Percentiles rank a stretch among this genome's conserved stretches.
These are phyloP conservation scores for Rugonectria rugulosa DNA, from an alignment of 2,329 filamentous ascomycete species.

Conservation along the genomic window DNA sequence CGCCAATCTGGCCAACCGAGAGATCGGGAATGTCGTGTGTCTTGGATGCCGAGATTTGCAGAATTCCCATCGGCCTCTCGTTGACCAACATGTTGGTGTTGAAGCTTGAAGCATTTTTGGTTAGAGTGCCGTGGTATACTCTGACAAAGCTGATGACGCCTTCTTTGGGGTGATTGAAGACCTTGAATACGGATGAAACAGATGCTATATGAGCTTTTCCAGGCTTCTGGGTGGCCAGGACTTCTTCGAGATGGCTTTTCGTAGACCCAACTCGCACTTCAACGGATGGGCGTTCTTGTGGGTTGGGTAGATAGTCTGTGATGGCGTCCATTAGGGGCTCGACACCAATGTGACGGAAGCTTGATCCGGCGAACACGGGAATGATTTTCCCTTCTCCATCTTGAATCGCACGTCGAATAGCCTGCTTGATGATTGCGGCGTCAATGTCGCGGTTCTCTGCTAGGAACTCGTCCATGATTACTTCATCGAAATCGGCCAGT, in stretches of 20 bases:
- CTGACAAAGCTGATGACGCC: constrained; percentile 92
- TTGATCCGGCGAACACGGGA: constrained; percentile 90
- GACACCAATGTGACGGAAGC: constrained; percentile 92
- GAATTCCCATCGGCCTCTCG: constrained; percentile 80
- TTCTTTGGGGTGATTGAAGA: constrained; percentile 84
- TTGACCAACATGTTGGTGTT: constrained; percentile 85
- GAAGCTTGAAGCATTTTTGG: constrained; percentile 78
- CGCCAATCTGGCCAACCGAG: constrained; percentile 88
- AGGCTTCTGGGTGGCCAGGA: constrained; percentile 52
- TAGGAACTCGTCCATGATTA: constrained; percentile 84
- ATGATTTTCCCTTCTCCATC: constrained; percentile 75
- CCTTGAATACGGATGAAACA: constrained; percentile 85
- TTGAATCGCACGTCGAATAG: constrained; percentile 76
- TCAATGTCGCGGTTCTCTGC: constrained; percentile 79
- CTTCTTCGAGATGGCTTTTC: constrained; percentile 43
- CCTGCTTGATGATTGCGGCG: constrained; percentile 70
- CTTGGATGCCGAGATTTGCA: constrained; percentile 90
- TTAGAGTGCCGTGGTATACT: constrained; percentile 85
- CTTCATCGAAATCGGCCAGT: constrained; percentile 87
- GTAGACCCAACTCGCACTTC: constrained; percentile 75
- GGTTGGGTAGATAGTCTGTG: constrained; percentile 85
- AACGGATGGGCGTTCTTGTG: constrained; percentile 79
- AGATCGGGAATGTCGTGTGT: constrained; percentile 85
- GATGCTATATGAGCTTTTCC: constrained; percentile 50
- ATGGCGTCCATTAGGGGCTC: constrained; percentile 91